Evolutionary conservation across 2,329 filamentous ascomycete genomes (phyloP).

Genomic region (Aspergillus pseudoterreus): DNA sequence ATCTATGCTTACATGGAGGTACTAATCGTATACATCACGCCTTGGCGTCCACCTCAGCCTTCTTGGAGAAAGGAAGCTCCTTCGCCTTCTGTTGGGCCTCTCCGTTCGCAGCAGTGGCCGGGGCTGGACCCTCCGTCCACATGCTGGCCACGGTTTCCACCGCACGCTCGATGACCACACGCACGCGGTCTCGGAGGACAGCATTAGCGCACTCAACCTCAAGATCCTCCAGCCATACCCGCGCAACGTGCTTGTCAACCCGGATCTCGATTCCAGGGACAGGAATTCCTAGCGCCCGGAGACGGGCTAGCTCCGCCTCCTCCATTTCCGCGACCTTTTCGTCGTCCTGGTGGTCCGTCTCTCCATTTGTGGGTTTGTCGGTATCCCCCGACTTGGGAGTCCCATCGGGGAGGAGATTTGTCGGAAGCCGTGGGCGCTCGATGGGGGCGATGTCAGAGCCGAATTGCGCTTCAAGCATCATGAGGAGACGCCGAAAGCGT

Average conservation of each 20-base stretch:
- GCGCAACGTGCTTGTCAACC: conserved; percentile 82
- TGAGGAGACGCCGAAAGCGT: conserved; percentile 77
- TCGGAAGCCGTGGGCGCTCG: conserved; percentile 53
- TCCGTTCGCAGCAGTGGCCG: conserved; percentile 22
- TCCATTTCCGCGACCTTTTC: conserved; percentile 53
- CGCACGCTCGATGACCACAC: conserved; percentile 83
- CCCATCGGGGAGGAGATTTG: conserved; percentile 16
- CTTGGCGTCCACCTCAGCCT: conserved; percentile 21
- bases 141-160: conserved; percentile 81
- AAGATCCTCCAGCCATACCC: conserved; percentile 86
- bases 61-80: conserved; percentile 14
- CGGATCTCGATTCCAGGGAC: conserved; percentile 84
- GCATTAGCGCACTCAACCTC: conserved; percentile 83
- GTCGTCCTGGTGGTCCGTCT: conserved; percentile 38
- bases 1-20: conserved; percentile 16
- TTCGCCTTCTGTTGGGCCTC: conserved; percentile 14
- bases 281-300: conserved; percentile 81
- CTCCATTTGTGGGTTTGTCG: conserved; percentile 20
- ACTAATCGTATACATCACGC: conserved; percentile 14
- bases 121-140: conserved; percentile 36
- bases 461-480: conserved; percentile 97
- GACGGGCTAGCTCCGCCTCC: conserved; percentile 66
- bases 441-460: conserved; percentile 82
- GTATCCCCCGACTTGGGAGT: conserved; percentile 14
- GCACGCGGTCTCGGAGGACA: conserved; percentile 76